These are phyloP conservation scores for Kodamaea laetipori DNA, from an alignment of 805 yeast genomes.

Conservation along the genomic window DNA sequence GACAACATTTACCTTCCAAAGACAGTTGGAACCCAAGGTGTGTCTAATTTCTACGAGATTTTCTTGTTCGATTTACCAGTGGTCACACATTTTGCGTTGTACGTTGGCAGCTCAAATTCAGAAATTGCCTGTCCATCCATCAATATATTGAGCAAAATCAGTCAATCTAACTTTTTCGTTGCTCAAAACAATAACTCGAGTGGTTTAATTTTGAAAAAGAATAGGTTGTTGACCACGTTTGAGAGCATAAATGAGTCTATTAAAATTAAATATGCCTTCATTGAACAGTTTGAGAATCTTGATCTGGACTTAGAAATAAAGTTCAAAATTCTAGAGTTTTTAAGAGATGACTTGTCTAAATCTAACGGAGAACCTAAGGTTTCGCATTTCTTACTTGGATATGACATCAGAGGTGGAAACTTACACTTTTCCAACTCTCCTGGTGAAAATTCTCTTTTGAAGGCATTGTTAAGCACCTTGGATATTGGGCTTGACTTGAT, in stretches of 20 bases:
- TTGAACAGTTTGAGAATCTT: conserved; percentile 56
- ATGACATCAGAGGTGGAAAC: conserved; percentile 48
- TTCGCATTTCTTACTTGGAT: conserved; percentile 80
- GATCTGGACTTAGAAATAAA: conserved; percentile 51
- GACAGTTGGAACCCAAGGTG: conserved; percentile 57
- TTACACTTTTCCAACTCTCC: conserved; percentile 45
- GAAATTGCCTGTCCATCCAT: conserved; percentile 57
- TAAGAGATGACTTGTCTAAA: conserved; percentile 47
- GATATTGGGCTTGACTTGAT: conserved; percentile 48
- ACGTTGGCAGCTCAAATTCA: conserved; percentile 59
- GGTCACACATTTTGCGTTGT: conserved; percentile 72
- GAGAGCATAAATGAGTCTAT: conserved; percentile 78
- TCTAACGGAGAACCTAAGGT: conserved; percentile 49
- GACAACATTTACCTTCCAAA: conserved; percentile 44
- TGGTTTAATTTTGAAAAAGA: conserved; percentile 44
- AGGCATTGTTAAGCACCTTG: conserved; percentile 53
- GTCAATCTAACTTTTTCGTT: conserved; percentile 51
- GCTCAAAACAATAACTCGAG: conserved; percentile 19
- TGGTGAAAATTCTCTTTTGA: conserved; percentile 58
- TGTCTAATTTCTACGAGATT: conserved; percentile 69
- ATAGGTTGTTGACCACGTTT: conserved; percentile 67
- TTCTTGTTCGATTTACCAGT: conserved; percentile 69
- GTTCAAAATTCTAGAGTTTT: conserved; percentile 57
- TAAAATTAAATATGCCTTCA: conserved; percentile 70
- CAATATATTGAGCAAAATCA: conserved; percentile 51